Conservation (phyloP, 2,329 filamentous ascomycete genomes). For the Aureobasidium sp. region DNA sequence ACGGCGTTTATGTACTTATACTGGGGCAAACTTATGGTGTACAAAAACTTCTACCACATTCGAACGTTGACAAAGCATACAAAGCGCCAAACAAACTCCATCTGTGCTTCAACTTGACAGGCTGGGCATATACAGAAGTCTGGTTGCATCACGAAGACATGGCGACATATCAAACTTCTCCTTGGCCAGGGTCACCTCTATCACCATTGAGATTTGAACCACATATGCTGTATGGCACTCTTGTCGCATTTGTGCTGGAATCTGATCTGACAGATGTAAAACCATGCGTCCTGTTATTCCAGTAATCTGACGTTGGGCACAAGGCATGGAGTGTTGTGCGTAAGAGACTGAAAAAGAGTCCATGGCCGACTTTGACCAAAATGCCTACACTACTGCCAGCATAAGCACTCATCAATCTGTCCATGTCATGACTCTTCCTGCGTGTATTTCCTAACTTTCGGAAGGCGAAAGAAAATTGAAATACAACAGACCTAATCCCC, state of each 20-base stretch:
- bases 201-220: background rate
- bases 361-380: background rate
- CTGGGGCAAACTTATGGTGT: constrained; percentile 15
- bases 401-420: too few relatives aligned
- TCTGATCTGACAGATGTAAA: background rate
- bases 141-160: background rate
- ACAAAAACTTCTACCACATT: constrained; percentile 12
- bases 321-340: background rate
- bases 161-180: background rate
- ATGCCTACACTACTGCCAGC: too few relatives aligned
- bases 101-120: too few relatives aligned
- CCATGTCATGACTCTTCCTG: background rate
- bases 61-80: background rate
- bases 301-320: background rate
- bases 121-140: too few relatives aligned
- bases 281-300: background rate
- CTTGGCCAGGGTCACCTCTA: background rate
- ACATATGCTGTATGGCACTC: background rate
- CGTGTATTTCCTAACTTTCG: background rate
- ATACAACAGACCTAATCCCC: too few relatives aligned
- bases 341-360: background rate
- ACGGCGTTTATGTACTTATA: constrained; percentile 17
- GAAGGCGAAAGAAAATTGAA: too few relatives aligned
- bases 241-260: rapidly evolving
- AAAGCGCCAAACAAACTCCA: background rate